Evolutionary conservation across 768 basidiomycete genomes (phyloP).

Genomic region (Pleurotus ostreatus): DNA sequence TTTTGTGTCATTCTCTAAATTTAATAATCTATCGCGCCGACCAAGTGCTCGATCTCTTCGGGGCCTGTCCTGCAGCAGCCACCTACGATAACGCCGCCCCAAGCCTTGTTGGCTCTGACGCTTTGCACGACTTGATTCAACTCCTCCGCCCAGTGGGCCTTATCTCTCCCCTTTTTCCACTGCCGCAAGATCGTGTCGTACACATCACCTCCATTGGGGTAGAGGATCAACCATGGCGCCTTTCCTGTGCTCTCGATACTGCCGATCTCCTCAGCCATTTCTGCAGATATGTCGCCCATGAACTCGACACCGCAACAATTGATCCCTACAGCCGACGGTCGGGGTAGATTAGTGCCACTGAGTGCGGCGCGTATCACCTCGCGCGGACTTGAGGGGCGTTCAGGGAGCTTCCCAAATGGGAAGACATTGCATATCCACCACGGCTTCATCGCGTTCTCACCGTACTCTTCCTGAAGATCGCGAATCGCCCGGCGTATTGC

Average conservation of each 20-base stretch:
- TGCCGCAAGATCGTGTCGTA: conserved; percentile 44
- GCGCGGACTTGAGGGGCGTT: conserved; percentile 26
- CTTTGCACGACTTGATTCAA: conserved; percentile 6
- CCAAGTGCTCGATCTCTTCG: conserved; percentile 6
- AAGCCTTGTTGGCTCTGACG: not conserved
- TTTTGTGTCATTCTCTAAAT: too few relatives aligned
- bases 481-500: conserved; percentile 63
- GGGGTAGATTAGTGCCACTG: conserved; percentile 11
- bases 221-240: conserved; percentile 57
- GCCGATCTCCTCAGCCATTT: conserved; percentile 26
- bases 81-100: conserved; percentile 13
- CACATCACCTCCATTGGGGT: conserved; percentile 65
- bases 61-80: conserved; percentile 13
- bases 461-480: conserved; percentile 23
- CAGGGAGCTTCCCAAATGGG: conserved; percentile 44
- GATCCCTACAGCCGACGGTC: conserved; percentile 61
- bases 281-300: conserved; percentile 33
- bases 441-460: conserved; percentile 35
- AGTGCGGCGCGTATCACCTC: conserved; percentile 43
- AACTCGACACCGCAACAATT: conserved; percentile 62
- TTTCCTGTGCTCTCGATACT: conserved; percentile 8
- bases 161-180: conserved; percentile 28
- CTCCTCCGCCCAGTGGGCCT: conserved; percentile 10
- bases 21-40: not conserved
- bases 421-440: conserved; percentile 78